Conservation (phyloP, 805 yeast genomes). For the Candida vaughaniae region DNA sequence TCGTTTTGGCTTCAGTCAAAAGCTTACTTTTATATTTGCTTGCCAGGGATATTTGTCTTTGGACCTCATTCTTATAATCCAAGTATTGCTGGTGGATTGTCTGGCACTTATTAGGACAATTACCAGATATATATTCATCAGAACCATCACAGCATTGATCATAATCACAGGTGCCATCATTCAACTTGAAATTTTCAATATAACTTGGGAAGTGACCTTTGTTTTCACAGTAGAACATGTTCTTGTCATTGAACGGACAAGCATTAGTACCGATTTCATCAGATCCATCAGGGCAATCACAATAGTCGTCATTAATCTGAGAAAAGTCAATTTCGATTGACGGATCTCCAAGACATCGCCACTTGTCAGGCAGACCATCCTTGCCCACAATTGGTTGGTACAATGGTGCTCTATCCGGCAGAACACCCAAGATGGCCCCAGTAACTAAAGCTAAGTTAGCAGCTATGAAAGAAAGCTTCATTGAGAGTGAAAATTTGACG, state of each 20-base stretch:
- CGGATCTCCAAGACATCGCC: conserved; percentile 72
- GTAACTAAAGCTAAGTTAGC: not conserved
- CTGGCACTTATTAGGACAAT: conserved; percentile 57
- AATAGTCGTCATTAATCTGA: conserved; percentile 82
- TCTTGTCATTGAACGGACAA: conserved; percentile 39
- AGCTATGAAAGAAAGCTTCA: conserved; percentile 1
- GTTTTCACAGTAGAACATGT: conserved; percentile 71
- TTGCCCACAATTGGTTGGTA: conserved; percentile 55
- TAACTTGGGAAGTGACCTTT: conserved; percentile 62
- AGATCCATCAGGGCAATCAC: conserved; percentile 97
- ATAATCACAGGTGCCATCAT: conserved; percentile 92
- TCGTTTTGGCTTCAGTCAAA: conserved; percentile 4
- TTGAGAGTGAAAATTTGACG: too few species aligned
- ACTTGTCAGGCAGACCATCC: conserved; percentile 34
- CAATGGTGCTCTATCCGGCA: conserved; percentile 36
- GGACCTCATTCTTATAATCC: conserved; percentile 1
- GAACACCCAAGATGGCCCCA: conserved; percentile 27
- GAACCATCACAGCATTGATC: conserved; percentile 91
- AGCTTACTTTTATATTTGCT: conserved; percentile 10
- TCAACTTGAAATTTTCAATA: conserved; percentile 66
- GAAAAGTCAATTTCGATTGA: conserved; percentile 56
- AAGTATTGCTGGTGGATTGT: conserved; percentile 44
- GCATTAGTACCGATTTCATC: conserved; percentile 97
- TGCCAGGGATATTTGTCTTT: conserved; percentile 5
- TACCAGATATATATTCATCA: conserved; percentile 59